Base-by-base conservation (phyloP, 163 green algal genomes). In the Prototheca wickerhamii region DNA sequence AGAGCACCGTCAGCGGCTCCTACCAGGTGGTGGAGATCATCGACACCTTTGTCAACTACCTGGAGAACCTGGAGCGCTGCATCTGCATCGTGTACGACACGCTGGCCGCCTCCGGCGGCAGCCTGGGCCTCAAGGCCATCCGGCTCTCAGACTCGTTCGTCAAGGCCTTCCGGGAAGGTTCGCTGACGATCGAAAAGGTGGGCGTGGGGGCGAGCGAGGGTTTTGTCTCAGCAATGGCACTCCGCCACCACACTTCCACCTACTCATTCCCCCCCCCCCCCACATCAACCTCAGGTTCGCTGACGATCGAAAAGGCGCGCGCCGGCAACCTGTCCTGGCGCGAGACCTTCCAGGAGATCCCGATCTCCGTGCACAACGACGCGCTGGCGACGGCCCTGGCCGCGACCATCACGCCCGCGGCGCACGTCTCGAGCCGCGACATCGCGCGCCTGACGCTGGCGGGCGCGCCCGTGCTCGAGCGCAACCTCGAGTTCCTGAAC, bases 81-180 rank as follows among this genome's bases (percentile, higher is more conserved):
- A 88, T 99, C 18, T 97, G 89, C 79, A 84, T 99, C 43, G 81
- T 98, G 32, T 97, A 96, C 74, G 94, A 99, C 78, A 82, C 89
- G 0, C 81, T 91, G 50, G 76, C 66, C 1, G 62, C 69, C 8
- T 53, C 31, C 2, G 58, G 68, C 23, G 85, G 87, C 3, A 42
- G 57, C 18, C 68, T 89, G 30, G 71, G 75, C 25, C 54, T 95
- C 7, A 79, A 76, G 49, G 90, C 89, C 6, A 78, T 97, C 37
- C 83, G 80, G 37, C 75, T 97, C 23, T 83, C 84, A 58, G 87
- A 95, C 37, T 68, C 63, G 1, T 98, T 99, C 74, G 89, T 98
- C 30, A 73, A 89, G 56, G 67, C 91, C 23, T 95, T 89, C 85
- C 59, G 63, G 12, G 63, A 76, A 21, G 72, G 68, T 31, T 26